Evolutionary conservation across 2,329 filamentous ascomycete genomes (phyloP).

Genomic region (Paraphaeosphaeria minitans): DNA sequence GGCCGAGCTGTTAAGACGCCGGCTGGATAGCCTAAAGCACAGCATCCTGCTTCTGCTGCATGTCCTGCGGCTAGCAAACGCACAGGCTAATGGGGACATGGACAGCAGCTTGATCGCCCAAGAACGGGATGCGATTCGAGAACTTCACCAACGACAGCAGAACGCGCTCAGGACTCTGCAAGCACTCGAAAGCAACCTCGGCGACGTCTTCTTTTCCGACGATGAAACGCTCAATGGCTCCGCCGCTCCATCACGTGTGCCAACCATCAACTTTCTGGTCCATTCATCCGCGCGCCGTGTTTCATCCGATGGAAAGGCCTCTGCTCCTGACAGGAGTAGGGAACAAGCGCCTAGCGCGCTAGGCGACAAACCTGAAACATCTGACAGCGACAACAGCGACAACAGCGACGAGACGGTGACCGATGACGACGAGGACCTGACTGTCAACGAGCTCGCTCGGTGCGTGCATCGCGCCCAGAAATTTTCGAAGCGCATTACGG

Average conservation of each 20-base stretch:
- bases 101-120: constrained; percentile 23
- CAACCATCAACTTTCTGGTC: constrained; percentile 24
- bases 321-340: not conserved
- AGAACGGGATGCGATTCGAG: constrained; percentile 33
- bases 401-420: constrained; percentile 24
- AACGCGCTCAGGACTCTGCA: constrained; percentile 28
- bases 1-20: constrained; percentile 27
- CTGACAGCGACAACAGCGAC: constrained; percentile 32
- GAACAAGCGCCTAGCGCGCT: not conserved
- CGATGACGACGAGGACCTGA: constrained; percentile 26
- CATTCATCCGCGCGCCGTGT: not conserved
- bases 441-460: constrained; percentile 26
- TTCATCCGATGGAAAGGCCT: not conserved
- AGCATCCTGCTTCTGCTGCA: constrained; percentile 33
- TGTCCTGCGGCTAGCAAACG: constrained; percentile 34
- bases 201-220: constrained; percentile 21
- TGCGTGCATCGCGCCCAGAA: constrained; percentile 30
- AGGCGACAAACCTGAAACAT: constrained; percentile 22
- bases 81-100: constrained; percentile 25
- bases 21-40: constrained; percentile 36
- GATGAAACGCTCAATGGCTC: constrained; percentile 22
- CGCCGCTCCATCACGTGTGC: constrained; percentile 13
- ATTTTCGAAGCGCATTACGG: constrained; percentile 25
- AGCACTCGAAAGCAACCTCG: constrained; percentile 28
- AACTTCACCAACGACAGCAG: constrained; percentile 34